Evolutionary conservation across 345 rosid genomes (phyloP).

Genomic region (Gossypium thurberi): DNA sequence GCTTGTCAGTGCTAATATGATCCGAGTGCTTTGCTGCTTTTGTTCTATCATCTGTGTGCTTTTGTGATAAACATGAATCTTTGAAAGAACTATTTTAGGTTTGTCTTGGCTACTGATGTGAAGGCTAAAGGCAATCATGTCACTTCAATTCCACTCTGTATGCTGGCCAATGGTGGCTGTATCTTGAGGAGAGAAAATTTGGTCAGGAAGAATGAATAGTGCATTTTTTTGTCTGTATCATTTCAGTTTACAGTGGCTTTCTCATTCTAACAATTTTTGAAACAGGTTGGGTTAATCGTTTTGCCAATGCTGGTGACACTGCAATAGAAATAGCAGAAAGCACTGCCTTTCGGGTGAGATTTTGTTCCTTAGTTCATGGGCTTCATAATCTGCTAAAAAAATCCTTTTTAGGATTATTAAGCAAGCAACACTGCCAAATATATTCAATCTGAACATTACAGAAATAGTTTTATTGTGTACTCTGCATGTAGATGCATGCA

Average conservation of each 20-base stretch:
- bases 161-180: background rate
- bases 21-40: background rate
- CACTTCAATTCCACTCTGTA: background rate
- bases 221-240: background rate
- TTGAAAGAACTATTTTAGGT: background rate
- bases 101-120: background rate
- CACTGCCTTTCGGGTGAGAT: constrained; percentile 67
- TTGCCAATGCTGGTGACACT: constrained; percentile 90
- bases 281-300: constrained; percentile 97
- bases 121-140: background rate
- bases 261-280: constrained; percentile 12
- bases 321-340: constrained; percentile 83
- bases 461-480: background rate
- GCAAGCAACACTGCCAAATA: background rate
- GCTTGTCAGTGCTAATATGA: background rate
- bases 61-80: background rate
- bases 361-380: background rate
- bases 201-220: background rate
- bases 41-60: constrained; percentile 3
- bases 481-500: background rate
- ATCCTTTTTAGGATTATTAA: background rate
- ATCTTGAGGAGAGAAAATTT: background rate
- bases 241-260: background rate
- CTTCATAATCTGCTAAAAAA: background rate
- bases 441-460: background rate